Evolutionary conservation across 2,329 filamentous ascomycete genomes (phyloP), one percentile per base, ranked within the genome.

Genomic region (Fusarium brachygibbosum): DNA sequence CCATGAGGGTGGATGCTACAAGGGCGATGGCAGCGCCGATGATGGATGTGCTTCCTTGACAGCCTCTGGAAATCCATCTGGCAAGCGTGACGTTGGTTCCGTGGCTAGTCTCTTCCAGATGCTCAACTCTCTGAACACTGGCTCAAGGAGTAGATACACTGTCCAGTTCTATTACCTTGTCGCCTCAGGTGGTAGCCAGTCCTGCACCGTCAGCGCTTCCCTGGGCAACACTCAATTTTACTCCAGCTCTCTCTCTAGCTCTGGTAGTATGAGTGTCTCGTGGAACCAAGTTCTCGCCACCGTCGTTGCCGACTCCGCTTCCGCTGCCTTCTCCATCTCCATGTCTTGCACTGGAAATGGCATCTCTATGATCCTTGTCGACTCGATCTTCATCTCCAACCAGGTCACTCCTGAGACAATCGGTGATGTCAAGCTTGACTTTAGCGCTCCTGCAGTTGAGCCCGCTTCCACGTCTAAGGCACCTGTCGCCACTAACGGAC

Each of bases 381-480:
- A 69, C 46, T 69, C 66, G 0, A 23, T 69, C 0, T 69, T 69
- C 2, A 35, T 69, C 25, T 69, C 66, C 1, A 69, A 69, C 3
- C 65, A 69, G 14, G 60, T 69, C 2, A 69, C 66, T 0, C 66
- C 66, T 1, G 28, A 49, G 0, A 69, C 45, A 2, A 69, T 69
- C 3, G 55, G 46, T 0, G 16, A 60, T 3, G 68, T 62, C 10
- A 14, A 61, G 4, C 54, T 69, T 2, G 50, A 57, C 14, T 65
- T 69, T 21, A 50, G 58, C 2, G 6, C 2, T 2, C 34, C 52
- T 2, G 11, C 0, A 0, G 32, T 29, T 3, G 31, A 28, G 1
- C 31, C 37, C 6, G 17, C 6, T 0, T 23, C 40, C 9, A 59
- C 28, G 1, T 56, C 51, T 9, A 4, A 45, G n/a, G 6, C 25